These are phyloP conservation scores for Betula pendula DNA, from an alignment of 306 rosid species.

Conservation along the genomic window DNA sequence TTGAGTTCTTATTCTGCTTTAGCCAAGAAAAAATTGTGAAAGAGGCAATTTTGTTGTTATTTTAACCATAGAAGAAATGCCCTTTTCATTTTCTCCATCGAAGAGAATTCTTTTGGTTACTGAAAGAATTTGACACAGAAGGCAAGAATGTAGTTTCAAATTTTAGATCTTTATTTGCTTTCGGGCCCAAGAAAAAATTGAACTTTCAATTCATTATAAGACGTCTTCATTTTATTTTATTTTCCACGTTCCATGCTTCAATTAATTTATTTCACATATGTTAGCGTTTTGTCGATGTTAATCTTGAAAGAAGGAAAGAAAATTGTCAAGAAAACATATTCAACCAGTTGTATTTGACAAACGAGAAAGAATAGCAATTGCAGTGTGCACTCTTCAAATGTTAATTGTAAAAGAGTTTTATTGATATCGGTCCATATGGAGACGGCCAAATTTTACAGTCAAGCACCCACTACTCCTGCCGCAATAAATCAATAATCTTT, in stretches of 20 bases:
- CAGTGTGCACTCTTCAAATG: neutral
- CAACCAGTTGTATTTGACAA: neutral
- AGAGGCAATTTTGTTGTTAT: neutral
- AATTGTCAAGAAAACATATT: neutral
- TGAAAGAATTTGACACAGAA: neutral
- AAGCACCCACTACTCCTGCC: neutral
- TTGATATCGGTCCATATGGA: neutral
- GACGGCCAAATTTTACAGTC: neutral
- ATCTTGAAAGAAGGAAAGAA: neutral
- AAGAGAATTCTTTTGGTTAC: neutral
- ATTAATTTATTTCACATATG: neutral
- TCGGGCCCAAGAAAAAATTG: neutral
- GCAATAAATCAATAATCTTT: neutral
- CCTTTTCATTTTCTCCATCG: neutral
- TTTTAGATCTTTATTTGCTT: neutral
- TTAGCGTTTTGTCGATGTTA: neutral
- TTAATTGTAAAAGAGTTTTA: too few relatives aligned
- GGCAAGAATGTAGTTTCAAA: neutral
- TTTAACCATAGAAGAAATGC: neutral
- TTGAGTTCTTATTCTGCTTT: neutral
- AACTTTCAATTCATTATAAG: neutral
- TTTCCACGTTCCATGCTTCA: neutral
- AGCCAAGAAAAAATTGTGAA: neutral
- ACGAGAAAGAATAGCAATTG: neutral
- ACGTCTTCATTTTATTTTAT: neutral